A percentile compares a stretch with the other conserved stretches of the same genome.
Evolutionary conservation across 1,284 basidiomycete species (phyloP).

Genomic region (Puccinia coronata): DNA sequence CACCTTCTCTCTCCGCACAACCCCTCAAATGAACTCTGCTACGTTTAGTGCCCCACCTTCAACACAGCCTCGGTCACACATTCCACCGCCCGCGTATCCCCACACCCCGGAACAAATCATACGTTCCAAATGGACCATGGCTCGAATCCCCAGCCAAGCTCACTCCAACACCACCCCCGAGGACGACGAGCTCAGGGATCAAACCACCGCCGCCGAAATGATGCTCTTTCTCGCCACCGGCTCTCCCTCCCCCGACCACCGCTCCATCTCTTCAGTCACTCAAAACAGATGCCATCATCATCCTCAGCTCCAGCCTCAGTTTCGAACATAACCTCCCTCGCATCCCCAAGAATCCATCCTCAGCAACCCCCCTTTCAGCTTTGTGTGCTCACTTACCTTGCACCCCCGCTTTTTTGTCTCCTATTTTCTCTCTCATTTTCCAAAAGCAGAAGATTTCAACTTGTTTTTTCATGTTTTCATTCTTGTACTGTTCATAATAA

Average conservation of each 20-base stretch:
- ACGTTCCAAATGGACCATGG: constrained; percentile 28
- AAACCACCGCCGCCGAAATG: constrained; percentile 40
- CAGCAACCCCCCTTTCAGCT: too few species aligned
- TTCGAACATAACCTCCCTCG: constrained; percentile 8
- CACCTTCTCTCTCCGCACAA: not conserved
- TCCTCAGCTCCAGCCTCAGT: constrained; percentile 12
- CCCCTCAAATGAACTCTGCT: not conserved
- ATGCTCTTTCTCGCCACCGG: constrained; percentile 47
- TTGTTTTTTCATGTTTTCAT: not conserved
- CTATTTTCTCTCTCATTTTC: not conserved
- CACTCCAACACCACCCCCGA: constrained; percentile 21
- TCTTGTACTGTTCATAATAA: constrained; percentile 8
- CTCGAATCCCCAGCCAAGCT: constrained; percentile 19
- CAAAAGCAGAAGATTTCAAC: not conserved
- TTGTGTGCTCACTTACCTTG: not conserved
- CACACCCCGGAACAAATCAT: constrained; percentile 36
- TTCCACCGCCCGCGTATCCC: constrained; percentile 8
- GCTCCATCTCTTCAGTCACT: constrained; percentile 18
- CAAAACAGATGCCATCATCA: not conserved
- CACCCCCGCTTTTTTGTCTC: not conserved
- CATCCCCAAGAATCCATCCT: too few species aligned
- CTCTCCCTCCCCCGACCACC: constrained; percentile 34
- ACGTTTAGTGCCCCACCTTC: not conserved
- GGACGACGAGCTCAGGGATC: constrained; percentile 33
- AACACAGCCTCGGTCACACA: constrained; percentile 22